A percentile compares a stretch with the other conserved stretches of the same genome.
Conservation (phyloP, 1,284 basidiomycete genomes). For the Cryptococcus maquisensis region DNA sequence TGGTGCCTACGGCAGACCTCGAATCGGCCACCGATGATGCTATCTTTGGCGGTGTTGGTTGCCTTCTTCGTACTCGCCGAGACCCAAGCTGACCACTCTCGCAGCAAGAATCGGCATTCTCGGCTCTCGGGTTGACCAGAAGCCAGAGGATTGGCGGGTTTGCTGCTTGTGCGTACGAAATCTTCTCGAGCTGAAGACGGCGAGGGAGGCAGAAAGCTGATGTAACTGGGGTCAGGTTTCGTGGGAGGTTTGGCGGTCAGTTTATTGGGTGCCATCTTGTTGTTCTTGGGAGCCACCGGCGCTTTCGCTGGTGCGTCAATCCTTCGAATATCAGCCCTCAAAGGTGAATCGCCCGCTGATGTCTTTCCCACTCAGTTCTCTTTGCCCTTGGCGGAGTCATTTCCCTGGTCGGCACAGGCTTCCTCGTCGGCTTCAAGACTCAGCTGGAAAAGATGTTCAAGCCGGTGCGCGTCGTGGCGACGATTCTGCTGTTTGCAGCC, state of each 20-base stretch:
- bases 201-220: neutral
- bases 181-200: too few species aligned
- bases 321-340: neutral
- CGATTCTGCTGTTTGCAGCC: conserved; percentile 69
- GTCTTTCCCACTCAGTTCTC: conserved; percentile 57
- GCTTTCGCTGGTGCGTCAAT: conserved; percentile 68
- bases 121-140: conserved; percentile 67
- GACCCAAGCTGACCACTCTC: neutral
- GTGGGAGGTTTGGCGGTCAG: conserved; percentile 71
- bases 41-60: conserved; percentile 42
- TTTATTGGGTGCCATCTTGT: conserved; percentile 70
- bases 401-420: conserved; percentile 81
- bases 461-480: conserved; percentile 78
- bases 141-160: conserved; percentile 81
- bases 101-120: conserved; percentile 69
- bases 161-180: conserved; percentile 60
- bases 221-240: conserved; percentile 50
- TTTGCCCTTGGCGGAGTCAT: conserved; percentile 79
- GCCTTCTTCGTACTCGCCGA: neutral
- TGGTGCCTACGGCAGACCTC: conserved; percentile 19
- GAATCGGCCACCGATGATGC: conserved; percentile 42
- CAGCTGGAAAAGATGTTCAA: conserved; percentile 91
- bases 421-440: conserved; percentile 75
- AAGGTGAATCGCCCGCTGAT: neutral
- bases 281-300: conserved; percentile 67